Evolutionary conservation across 345 rosid genomes (phyloP).

Genomic region (Syzygium aqueum): DNA sequence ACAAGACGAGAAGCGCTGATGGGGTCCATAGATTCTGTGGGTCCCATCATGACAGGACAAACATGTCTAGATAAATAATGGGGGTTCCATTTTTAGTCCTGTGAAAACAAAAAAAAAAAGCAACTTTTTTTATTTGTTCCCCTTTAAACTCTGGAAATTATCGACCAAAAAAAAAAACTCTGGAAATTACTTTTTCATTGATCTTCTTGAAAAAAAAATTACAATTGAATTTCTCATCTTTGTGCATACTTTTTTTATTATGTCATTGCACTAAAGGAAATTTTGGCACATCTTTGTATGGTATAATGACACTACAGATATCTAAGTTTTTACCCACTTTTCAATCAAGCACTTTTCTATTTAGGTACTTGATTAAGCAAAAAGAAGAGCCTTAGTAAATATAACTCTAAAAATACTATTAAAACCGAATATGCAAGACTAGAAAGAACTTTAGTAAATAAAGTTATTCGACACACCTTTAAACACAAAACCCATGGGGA

Average conservation of each 20-base stretch:
- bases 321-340: not conserved
- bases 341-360: not conserved
- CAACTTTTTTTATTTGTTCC: not conserved
- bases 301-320: not conserved
- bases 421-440: not conserved
- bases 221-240: no score
- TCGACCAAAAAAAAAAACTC: not conserved
- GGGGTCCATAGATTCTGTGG: conserved; percentile 18
- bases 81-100: not conserved
- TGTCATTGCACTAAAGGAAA: not conserved
- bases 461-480: not conserved
- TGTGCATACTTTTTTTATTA: not conserved
- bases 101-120: not conserved
- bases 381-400: not conserved
- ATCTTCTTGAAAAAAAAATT: not conserved
- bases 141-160: not conserved
- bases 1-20: not conserved
- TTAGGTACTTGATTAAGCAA: not conserved
- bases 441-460: not conserved
- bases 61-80: not conserved
- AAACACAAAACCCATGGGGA: not conserved
- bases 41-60: conserved; percentile 3
- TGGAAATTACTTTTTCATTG: not conserved
- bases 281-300: not conserved
- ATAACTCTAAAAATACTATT: not conserved